Conservation (phyloP, 257 asterid genomes). For the Solanum rostratum region DNA sequence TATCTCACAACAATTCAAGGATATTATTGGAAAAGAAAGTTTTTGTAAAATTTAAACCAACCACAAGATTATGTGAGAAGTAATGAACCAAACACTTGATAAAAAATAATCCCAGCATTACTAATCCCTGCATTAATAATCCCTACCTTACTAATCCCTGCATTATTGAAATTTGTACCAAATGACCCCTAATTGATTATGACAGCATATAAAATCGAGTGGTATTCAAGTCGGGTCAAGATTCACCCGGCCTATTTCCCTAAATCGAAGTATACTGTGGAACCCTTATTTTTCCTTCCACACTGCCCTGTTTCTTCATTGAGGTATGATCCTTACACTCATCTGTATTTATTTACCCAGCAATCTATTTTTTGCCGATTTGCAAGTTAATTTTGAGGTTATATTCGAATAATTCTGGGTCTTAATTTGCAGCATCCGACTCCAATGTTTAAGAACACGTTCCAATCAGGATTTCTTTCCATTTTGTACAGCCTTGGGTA, state of each 20-base stretch:
- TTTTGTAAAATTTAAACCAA: too few species aligned
- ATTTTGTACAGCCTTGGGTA: conserved; percentile 96
- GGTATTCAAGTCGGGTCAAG: not conserved
- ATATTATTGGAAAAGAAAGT: too few species aligned
- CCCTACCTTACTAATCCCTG: too few species aligned
- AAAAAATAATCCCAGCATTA: too few species aligned
- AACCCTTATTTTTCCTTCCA: not conserved
- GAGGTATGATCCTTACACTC: not conserved
- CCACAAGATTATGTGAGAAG: too few species aligned
- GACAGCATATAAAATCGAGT: too few species aligned
- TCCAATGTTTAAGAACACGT: conserved; percentile 81
- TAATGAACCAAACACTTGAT: too few species aligned
- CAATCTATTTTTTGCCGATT: not conserved
- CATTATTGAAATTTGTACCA: too few species aligned
- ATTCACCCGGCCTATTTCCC: not conserved
- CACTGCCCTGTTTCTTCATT: not conserved
- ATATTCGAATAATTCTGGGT: not conserved
- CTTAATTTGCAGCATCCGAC: not conserved
- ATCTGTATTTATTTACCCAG: not conserved
- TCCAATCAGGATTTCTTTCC: conserved; percentile 91
- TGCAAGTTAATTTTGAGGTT: not conserved
- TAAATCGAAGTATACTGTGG: not conserved
- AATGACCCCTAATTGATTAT: too few species aligned
- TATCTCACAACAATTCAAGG: too few species aligned
- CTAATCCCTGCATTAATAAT: too few species aligned